A percentile compares a stretch with the other conserved stretches of the same genome.
These are phyloP conservation scores for Talaromyces wortmannii DNA, from an alignment of 495 filamentous ascomycete genomes.

Conservation along the genomic window DNA sequence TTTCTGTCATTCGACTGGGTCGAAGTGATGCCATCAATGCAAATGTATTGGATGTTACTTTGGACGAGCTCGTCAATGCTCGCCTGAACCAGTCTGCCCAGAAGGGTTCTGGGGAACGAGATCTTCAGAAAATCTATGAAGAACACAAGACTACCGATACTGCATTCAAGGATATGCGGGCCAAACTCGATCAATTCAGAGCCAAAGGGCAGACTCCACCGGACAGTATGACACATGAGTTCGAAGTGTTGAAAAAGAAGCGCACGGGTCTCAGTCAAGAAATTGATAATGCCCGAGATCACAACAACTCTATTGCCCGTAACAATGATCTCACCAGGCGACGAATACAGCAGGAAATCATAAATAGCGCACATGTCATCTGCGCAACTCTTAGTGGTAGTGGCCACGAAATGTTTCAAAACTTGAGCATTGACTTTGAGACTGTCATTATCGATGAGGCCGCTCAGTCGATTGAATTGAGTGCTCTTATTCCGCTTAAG, in stretches of 20 bases:
- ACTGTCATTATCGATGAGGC: slow-evolving; percentile 98
- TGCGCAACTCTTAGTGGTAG: slow-evolving; percentile 93
- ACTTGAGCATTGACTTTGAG: slow-evolving; percentile 91
- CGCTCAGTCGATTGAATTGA: slow-evolving; percentile 95
- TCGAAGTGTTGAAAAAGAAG: slow-evolving; percentile 68
- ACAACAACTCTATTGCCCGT: slow-evolving; percentile 65
- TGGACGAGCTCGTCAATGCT: slow-evolving; percentile 83
- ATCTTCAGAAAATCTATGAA: slow-evolving; percentile 71
- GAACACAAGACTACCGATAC: slow-evolving; percentile 74
- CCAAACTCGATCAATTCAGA: slow-evolving; percentile 63
- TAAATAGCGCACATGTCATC: slow-evolving; percentile 84
- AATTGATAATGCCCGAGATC: slow-evolving; percentile 81
- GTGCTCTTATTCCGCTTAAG: slow-evolving; percentile 92
- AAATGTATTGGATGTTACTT: slow-evolving; percentile 83
- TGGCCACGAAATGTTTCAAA: slow-evolving; percentile 97
- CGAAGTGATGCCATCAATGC: slow-evolving; percentile 88
- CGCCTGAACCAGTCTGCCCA: slow-evolving; percentile 47
- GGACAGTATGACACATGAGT: slow-evolving; percentile 64
- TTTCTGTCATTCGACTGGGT: slow-evolving; percentile 86
- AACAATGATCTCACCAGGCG: slow-evolving; percentile 81
- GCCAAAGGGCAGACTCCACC: slow-evolving; percentile 51
- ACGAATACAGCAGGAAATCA: slow-evolving; percentile 80
- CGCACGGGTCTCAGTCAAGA: slow-evolving; percentile 67
- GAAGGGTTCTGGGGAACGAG: slow-evolving; percentile 38
- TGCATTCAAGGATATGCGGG: slow-evolving; percentile 57